phyloP scores from a whole-genome alignment of 1,284 basidiomycete genomes.

The Cutaneotrichosporon dermatis region DNA sequence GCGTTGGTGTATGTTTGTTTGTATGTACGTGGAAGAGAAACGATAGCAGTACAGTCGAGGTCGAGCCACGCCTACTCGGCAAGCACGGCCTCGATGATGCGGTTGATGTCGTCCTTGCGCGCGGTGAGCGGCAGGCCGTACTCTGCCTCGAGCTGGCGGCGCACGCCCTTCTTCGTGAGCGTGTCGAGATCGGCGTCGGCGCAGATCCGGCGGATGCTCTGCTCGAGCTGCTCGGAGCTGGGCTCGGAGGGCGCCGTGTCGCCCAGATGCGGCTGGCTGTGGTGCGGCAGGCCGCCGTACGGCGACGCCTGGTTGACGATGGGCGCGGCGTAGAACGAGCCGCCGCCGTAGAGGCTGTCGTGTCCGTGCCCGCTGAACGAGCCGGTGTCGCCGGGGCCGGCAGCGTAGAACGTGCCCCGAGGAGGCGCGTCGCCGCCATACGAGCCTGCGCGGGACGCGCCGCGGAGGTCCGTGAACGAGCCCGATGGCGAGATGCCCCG shows the following conservation, averaged over 20 bases:
- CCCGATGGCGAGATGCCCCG: slow-evolving; percentile 42
- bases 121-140: slow-evolving; percentile 55
- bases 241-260: slow-evolving; percentile 49
- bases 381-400: slow-evolving; percentile 7
- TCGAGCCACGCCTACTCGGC: slow-evolving; percentile 17
- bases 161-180: slow-evolving; percentile 82
- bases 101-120: slow-evolving; percentile 50
- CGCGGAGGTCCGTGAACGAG: slow-evolving; percentile 34
- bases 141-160: slow-evolving; percentile 70
- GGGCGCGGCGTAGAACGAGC: slow-evolving; percentile 29
- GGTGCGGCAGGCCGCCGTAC: slow-evolving; percentile 1
- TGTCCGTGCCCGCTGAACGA: slow-evolving; percentile 4
- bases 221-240: slow-evolving; percentile 64
- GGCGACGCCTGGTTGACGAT: slow-evolving; percentile 19
- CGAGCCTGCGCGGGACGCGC: slow-evolving; percentile 22
- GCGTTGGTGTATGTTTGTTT: background rate
- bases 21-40: background rate
- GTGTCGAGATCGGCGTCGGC: slow-evolving; percentile 74
- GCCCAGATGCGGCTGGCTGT: background rate
- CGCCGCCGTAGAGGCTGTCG: slow-evolving; percentile 24
- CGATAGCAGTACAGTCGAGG: too few relatives aligned
- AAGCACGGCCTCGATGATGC: slow-evolving; percentile 46
- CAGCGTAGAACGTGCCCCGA: slow-evolving; percentile 26
- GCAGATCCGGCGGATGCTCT: slow-evolving; percentile 66
- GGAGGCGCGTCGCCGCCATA: slow-evolving; percentile 19